Percentiles rank a stretch among this genome's conserved stretches.
These are phyloP conservation scores for Alternaria sp. DNA, from an alignment of 2,329 filamentous ascomycete species.

Conservation along the genomic window DNA sequence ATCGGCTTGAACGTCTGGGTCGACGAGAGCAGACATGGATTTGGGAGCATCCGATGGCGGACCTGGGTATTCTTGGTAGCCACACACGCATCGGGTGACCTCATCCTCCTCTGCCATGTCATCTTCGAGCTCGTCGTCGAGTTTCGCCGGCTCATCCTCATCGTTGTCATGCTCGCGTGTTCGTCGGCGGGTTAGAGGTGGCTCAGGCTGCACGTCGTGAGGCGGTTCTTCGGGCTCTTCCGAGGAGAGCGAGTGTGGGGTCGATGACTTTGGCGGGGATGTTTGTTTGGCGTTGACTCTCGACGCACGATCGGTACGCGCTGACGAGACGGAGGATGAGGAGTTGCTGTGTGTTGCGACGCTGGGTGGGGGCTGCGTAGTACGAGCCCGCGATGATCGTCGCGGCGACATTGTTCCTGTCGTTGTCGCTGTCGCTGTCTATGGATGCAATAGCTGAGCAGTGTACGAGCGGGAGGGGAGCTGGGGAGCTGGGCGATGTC, in stretches of 20 bases:
- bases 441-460: constrained; percentile 1
- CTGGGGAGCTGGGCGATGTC: constrained; percentile 17
- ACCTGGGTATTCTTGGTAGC: constrained; percentile 92
- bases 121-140: constrained; percentile 67
- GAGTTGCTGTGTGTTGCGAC: constrained; percentile 76
- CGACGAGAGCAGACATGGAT: constrained; percentile 64
- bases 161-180: constrained; percentile 79
- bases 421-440: constrained; percentile 18
- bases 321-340: constrained; percentile 74
- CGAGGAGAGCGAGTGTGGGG: constrained; percentile 75
- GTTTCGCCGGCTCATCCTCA: constrained; percentile 53
- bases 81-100: constrained; percentile 93
- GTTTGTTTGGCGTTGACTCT: constrained; percentile 75
- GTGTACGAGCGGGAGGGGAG: constrained; percentile 5
- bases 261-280: constrained; percentile 78
- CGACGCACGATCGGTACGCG: constrained; percentile 76
- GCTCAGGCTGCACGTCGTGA: constrained; percentile 64
- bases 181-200: constrained; percentile 76
- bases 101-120: constrained; percentile 77
- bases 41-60: constrained; percentile 67
- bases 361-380: constrained; percentile 72
- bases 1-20: constrained; percentile 63
- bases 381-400: constrained; percentile 90
- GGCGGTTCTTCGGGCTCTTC: constrained; percentile 68
- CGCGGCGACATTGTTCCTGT: constrained; percentile 69